Percentiles rank a stretch among this genome's conserved stretches.
Evolutionary conservation across 257 asterid species (phyloP).

Genomic region (Fraxinus quadrangulata): DNA sequence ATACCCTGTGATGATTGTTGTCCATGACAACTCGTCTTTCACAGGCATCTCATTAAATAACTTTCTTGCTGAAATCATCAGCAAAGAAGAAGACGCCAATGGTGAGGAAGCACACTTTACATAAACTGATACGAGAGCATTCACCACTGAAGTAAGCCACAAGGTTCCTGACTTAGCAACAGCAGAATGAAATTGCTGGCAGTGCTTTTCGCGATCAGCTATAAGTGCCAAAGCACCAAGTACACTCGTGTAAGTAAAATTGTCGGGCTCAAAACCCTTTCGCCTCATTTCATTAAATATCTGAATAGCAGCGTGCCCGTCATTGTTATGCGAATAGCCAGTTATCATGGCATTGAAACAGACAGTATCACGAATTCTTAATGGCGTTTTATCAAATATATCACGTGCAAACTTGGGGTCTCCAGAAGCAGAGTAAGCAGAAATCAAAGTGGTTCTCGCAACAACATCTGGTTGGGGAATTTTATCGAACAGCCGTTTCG

Average conservation of each 20-base stretch:
- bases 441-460: conserved; percentile 61
- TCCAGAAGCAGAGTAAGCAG: conserved; percentile 58
- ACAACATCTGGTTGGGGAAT: conserved; percentile 66
- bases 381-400: conserved; percentile 48
- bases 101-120: conserved; percentile 70
- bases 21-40: conserved; percentile 67
- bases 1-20: conserved; percentile 70
- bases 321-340: conserved; percentile 51
- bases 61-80: conserved; percentile 55
- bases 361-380: conserved; percentile 54
- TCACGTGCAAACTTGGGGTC: conserved; percentile 45
- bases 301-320: conserved; percentile 56
- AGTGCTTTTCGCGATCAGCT: conserved; percentile 56
- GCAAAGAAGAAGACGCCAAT: conserved; percentile 32
- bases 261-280: conserved; percentile 45
- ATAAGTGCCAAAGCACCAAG: conserved; percentile 57
- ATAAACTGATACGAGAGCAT: conserved; percentile 61
- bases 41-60: conserved; percentile 52
- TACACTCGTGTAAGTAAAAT: conserved; percentile 54
- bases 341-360: conserved; percentile 65
- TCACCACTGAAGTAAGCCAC: conserved; percentile 50
- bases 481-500: conserved; percentile 61
- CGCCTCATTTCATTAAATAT: conserved; percentile 58
- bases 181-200: conserved; percentile 63
- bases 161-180: conserved; percentile 58